Evolutionary conservation across 306 rosid species (phyloP).

Genomic region (Phaseolus lunatus): DNA sequence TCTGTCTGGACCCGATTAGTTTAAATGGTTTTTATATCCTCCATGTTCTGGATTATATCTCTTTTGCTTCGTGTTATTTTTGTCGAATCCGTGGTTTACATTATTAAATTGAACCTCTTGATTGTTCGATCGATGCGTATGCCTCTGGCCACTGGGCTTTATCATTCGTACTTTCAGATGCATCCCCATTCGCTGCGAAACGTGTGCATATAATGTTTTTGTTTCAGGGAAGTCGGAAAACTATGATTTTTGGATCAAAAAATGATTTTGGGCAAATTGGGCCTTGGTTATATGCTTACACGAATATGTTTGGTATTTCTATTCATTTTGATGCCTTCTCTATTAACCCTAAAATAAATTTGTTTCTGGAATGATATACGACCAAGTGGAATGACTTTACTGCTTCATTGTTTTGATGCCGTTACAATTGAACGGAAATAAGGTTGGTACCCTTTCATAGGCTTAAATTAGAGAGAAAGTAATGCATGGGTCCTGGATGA

Average conservation of each 20-base stretch:
- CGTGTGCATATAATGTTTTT: no score
- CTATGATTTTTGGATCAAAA: no score
- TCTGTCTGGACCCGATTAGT: slow-evolving; percentile 29
- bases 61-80: neutral
- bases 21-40: slow-evolving; percentile 1
- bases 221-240: no score
- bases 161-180: neutral
- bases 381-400: neutral
- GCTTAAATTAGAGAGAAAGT: neutral
- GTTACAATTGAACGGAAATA: neutral
- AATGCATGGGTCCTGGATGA: neutral
- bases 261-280: neutral
- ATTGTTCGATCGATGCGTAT: neutral
- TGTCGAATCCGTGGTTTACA: neutral
- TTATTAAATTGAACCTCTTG: neutral
- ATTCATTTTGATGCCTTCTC: neutral
- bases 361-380: neutral
- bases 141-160: no score
- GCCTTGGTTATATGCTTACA: neutral
- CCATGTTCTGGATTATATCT: neutral
- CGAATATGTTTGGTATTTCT: neutral
- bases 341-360: neutral
- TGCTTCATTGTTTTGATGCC: neutral
- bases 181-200: neutral
- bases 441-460: no score